Evolutionary conservation across 2,329 filamentous ascomycete species (phyloP).

Genomic region (Davidsoniella eucalypti): DNA sequence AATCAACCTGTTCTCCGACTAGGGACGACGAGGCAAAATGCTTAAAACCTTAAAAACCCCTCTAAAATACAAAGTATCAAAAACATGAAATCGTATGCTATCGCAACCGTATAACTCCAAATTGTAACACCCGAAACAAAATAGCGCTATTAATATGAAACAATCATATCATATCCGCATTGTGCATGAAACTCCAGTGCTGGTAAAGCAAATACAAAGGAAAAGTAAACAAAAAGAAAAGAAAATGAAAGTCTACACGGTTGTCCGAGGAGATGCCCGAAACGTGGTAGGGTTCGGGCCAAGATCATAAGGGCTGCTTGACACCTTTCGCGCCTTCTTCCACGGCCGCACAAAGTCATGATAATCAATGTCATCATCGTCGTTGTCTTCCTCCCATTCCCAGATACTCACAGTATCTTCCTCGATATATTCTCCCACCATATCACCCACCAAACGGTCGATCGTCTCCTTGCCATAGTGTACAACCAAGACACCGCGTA

Average conservation of each 20-base stretch:
- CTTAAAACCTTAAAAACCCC: too few relatives aligned
- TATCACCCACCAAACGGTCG: background rate
- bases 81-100: background rate
- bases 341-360: constrained; percentile 13
- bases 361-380: constrained; percentile 12
- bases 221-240: background rate
- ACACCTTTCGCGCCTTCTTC: constrained; percentile 11
- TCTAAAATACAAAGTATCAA: too few relatives aligned
- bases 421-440: background rate
- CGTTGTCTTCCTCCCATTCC: constrained; percentile 10
- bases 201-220: too few relatives aligned
- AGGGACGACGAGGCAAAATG: too few relatives aligned
- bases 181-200: background rate
- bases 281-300: background rate
- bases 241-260: background rate
- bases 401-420: constrained; percentile 8
- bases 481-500: constrained; percentile 2
- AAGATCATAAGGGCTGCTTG: background rate
- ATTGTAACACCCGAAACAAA: background rate
- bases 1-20: too few relatives aligned
- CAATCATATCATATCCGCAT: too few relatives aligned
- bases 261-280: background rate
- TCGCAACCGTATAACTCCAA: too few relatives aligned
- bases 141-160: too few relatives aligned
- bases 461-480: constrained; percentile 11